Base-by-base conservation (phyloP, 768 basidiomycete genomes). In the Saitozyma sp. region DNA sequence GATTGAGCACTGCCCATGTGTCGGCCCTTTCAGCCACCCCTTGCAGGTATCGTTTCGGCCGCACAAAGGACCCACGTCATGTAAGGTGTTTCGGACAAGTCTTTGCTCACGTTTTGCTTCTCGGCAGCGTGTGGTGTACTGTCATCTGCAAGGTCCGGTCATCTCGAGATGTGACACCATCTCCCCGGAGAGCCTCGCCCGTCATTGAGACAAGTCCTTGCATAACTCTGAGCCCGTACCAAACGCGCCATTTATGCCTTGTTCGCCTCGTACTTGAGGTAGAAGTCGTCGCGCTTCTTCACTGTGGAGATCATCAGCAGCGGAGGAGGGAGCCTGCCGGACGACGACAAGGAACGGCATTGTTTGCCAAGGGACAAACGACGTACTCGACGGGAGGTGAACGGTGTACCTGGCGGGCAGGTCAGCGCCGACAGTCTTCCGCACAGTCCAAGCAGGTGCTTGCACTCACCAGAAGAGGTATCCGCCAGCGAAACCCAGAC, bases 271-370 rank as follows among this genome's bases (percentile, higher is more conserved):
- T 92, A 84, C 80, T 87, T 90, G 75, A 92, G 81, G 82, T 95
- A 95, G 81, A 84, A 92, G 70, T 85, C 86, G 82, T 94, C 92
- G 77, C 90, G 89, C 60, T 83, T 84, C 74, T 88, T 87, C 62
- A 92, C 92, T 95, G 50, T 54, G 20, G 40, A 29, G 29, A 29
- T 29, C 37, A 58, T 59, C 58, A 59, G 58, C 58, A 17, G 19
- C 17, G 3, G 20, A 2, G n/a, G 8, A 16, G 14, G 8, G 1
- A n/a, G 37, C 9, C 17, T 50, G 10, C 49, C 16, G n/a, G 29
- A 50, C 9, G 49, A 50, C 29, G 49, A 6, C 1, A 16, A 39
- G 11, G 52, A 2, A 37, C 43, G 19, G 8, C 20, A 13, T 50
- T 11, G 14, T 50, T 8, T 50, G 6, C 13, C 10, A 41, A 50